Percentiles rank a stretch among this genome's conserved stretches.
These are phyloP conservation scores for Neltuma alba DNA, from an alignment of 306 rosid species.

Conservation along the genomic window DNA sequence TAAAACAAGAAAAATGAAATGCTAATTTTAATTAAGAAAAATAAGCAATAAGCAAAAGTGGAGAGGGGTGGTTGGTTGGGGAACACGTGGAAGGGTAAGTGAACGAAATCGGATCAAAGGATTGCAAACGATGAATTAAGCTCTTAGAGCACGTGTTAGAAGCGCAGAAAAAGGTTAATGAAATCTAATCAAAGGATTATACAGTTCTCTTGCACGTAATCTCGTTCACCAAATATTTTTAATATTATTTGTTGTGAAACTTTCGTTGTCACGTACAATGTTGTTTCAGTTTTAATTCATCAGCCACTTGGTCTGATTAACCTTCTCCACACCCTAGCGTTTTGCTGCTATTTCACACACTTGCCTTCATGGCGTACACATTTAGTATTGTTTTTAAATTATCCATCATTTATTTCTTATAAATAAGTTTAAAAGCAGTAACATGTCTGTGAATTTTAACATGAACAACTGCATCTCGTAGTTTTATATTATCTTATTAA, in stretches of 20 bases:
- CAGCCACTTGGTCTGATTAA: conserved; percentile 31
- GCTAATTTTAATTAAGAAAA: no score
- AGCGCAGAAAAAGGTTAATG: not conserved
- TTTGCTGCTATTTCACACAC: not conserved
- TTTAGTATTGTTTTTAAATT: not conserved
- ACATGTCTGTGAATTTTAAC: not conserved
- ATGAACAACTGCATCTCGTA: not conserved
- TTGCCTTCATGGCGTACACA: not conserved
- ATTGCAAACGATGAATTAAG: not conserved
- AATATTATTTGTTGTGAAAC: not conserved
- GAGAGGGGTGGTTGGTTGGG: not conserved
- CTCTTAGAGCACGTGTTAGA: not conserved
- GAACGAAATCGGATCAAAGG: not conserved
- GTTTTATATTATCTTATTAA: not conserved
- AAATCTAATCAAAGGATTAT: conserved; percentile 40
- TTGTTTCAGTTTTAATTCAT: conserved; percentile 32
- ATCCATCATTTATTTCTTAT: not conserved
- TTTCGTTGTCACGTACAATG: not conserved
- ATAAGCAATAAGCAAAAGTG: no score
- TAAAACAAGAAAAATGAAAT: no score
- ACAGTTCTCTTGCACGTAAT: conserved; percentile 47
- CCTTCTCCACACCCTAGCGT: not conserved
- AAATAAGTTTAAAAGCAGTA: not conserved
- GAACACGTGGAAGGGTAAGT: not conserved
- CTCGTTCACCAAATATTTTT: not conserved